Conservation (phyloP, 345 rosid genomes). For the Pugionium dolabratum region DNA sequence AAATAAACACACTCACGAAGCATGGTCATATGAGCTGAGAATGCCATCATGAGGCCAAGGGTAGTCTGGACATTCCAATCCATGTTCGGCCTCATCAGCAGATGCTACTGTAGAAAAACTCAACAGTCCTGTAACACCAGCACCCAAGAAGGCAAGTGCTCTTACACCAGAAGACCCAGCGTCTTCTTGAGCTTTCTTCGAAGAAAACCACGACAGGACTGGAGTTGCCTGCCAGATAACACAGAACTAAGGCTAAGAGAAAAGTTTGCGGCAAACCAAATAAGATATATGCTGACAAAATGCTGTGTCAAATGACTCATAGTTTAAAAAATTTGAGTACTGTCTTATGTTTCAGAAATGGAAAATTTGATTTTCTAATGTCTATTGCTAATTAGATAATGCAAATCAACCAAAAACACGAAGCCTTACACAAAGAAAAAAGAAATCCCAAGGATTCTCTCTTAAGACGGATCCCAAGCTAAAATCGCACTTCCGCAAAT, state of each 20-base stretch:
- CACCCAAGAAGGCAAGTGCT: constrained; percentile 77
- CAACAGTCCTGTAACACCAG: constrained; percentile 83
- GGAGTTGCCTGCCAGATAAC: constrained; percentile 58
- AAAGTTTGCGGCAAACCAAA: neutral
- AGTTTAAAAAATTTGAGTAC: neutral
- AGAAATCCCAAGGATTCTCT: neutral
- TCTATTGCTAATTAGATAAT: neutral
- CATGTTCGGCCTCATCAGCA: constrained; percentile 99
- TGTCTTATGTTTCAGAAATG: neutral
- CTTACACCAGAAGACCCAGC: constrained; percentile 58
- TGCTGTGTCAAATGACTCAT: neutral
- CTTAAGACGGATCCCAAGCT: constrained; percentile 17
- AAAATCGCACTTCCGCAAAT: neutral
- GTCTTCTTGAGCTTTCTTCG: constrained; percentile 70
- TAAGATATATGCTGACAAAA: neutral
- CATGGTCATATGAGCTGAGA: constrained; percentile 97
- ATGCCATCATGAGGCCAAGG: constrained; percentile 99
- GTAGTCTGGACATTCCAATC: constrained; percentile 76
- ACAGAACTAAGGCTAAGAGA: constrained; percentile 25
- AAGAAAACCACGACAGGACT: constrained; percentile 52
- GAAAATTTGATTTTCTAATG: constrained; percentile 5
- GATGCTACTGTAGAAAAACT: constrained; percentile 76
- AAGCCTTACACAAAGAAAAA: neutral
- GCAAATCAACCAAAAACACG: neutral
- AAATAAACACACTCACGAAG: constrained; percentile 69